Evolutionary conservation across 2,329 filamentous ascomycete species (phyloP).

Genomic region (Fusarium piperis): DNA sequence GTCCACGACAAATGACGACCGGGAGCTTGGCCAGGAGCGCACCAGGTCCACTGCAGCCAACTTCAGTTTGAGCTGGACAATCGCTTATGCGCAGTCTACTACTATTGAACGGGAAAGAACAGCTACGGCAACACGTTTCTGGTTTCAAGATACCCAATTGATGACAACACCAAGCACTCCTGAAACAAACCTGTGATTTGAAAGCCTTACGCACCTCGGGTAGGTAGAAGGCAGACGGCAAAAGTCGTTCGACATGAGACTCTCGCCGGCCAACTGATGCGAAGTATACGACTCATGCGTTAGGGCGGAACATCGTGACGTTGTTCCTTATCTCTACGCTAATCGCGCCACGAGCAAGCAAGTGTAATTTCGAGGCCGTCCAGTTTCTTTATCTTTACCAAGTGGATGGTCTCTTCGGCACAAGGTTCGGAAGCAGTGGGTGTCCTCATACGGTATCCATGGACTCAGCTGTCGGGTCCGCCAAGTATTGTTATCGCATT

Average conservation of each 20-base stretch:
- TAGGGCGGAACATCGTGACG: slow-evolving; percentile 1
- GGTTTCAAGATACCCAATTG: slow-evolving; percentile 13
- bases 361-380: slow-evolving; percentile 1
- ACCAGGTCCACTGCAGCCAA: not conserved
- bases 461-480: slow-evolving; percentile 6
- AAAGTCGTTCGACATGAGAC: not conserved
- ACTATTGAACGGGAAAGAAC: not conserved
- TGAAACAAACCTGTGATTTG: slow-evolving; percentile 9
- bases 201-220: not conserved
- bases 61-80: not conserved
- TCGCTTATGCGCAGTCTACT: not conserved
- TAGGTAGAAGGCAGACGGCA: not conserved
- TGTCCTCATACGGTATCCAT: not conserved
- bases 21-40: not conserved
- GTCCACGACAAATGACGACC: not conserved
- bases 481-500: slow-evolving; percentile 4
- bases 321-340: slow-evolving; percentile 37
- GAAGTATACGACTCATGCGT: not conserved
- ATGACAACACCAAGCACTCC: not conserved
- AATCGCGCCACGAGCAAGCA: slow-evolving; percentile 26
- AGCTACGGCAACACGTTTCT: not conserved
- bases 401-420: not conserved
- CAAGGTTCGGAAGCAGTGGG: not conserved
- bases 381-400: slow-evolving; percentile 24
- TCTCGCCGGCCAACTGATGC: not conserved